phyloP scores from a whole-genome alignment of 108 stramenopile species.

The Fistulifera pelliculosa region DNA sequence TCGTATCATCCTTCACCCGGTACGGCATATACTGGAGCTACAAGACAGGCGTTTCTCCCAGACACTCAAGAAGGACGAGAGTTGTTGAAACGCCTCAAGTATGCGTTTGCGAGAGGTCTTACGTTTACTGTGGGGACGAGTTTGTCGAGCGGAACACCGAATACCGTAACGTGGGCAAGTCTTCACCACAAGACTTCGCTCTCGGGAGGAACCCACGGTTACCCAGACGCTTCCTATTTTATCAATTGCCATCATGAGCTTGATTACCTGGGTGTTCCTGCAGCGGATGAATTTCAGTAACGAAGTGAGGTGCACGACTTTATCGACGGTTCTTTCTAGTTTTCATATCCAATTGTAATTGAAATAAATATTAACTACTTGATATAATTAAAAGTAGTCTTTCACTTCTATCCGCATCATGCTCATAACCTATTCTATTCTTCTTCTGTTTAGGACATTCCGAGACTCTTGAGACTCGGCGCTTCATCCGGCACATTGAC shows the following conservation, averaged over 20 bases:
- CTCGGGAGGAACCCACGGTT: constrained; percentile 37
- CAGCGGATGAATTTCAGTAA: constrained; percentile 2
- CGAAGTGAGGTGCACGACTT: too few relatives aligned
- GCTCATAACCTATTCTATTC: too few relatives aligned
- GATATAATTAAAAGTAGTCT: too few relatives aligned
- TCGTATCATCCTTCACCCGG: constrained; percentile 22
- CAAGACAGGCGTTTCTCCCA: constrained; percentile 7
- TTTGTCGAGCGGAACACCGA: constrained; percentile 22
- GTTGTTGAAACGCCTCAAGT: constrained; percentile 35
- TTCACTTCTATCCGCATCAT: too few relatives aligned
- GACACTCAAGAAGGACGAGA: constrained; percentile 4
- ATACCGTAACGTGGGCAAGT: constrained; percentile 34
- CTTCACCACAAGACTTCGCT: constrained; percentile 53
- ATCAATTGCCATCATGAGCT: constrained; percentile 31
- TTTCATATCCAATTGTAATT: too few relatives aligned
- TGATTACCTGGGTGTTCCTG: constrained; percentile 33
- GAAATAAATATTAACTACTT: too few relatives aligned
- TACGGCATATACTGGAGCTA: not conserved
- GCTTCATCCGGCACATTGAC: constrained; percentile 65
- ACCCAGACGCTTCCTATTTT: constrained; percentile 39
- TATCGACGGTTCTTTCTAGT: too few relatives aligned
- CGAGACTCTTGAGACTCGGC: constrained; percentile 57
- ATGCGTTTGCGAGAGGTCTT: constrained; percentile 40
- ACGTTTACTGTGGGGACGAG: constrained; percentile 44
- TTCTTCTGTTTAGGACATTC: constrained; percentile 22